Conservation (phyloP, 306 rosid genomes). For the Sechiopsis laciniata region DNA sequence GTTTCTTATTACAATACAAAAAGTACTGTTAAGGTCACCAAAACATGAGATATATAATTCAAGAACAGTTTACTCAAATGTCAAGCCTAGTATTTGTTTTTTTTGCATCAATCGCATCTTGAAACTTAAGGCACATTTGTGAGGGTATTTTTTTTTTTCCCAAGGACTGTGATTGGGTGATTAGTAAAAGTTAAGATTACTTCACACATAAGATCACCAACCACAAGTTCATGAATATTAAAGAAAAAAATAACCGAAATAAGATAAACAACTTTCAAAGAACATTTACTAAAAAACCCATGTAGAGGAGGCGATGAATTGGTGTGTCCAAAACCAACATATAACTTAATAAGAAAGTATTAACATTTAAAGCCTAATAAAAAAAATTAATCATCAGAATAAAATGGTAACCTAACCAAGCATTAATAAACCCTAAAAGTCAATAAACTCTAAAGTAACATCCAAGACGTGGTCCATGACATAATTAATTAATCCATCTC, state of each 20-base stretch:
- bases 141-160: too few species aligned
- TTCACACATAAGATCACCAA: background rate
- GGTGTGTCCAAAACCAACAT: background rate
- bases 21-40: background rate
- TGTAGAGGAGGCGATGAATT: background rate
- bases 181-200: background rate
- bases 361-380: background rate
- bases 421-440: background rate
- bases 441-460: background rate
- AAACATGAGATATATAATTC: background rate
- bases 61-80: background rate
- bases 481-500: too few species aligned
- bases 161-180: background rate
- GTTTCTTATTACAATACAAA: too few species aligned
- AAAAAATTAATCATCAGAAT: background rate
- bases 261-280: conserved; percentile 3
- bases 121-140: background rate
- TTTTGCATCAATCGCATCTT: background rate
- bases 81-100: too few species aligned
- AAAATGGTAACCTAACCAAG: background rate
- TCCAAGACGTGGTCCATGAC: background rate
- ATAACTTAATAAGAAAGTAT: too few species aligned
- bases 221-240: background rate
- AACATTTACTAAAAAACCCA: background rate
- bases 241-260: background rate